Conservation (phyloP, 768 basidiomycete genomes). For the Gymnopilus dilepis region DNA sequence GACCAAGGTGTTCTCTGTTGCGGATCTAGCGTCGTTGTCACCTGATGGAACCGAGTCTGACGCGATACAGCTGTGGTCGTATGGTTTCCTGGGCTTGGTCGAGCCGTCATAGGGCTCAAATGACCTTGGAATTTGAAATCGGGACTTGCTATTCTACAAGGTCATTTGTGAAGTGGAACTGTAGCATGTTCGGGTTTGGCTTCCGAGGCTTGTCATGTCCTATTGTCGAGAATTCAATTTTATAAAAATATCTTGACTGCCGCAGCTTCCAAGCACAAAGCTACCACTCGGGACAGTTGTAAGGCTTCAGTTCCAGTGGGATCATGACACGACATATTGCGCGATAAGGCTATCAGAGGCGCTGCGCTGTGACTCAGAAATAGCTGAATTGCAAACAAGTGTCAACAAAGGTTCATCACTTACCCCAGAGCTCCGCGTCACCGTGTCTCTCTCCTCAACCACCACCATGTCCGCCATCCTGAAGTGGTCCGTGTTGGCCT, state of each 20-base stretch:
- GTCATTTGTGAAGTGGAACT: no score
- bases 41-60: conserved; percentile 49
- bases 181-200: background rate
- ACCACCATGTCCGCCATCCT: conserved; percentile 52
- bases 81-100: conserved; percentile 45
- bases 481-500: conserved; percentile 48
- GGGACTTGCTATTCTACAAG: no score
- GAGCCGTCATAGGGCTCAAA: conserved; percentile 27
- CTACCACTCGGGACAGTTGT: no score
- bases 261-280: background rate
- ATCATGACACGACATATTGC: background rate
- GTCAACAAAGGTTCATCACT: conserved; percentile 30
- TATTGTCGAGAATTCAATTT: background rate
- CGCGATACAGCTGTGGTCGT: conserved; percentile 48
- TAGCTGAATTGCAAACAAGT: conserved; percentile 34
- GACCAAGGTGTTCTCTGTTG: conserved; percentile 42
- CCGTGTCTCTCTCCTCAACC: conserved; percentile 32
- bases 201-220: background rate
- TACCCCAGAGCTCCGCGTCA: conserved; percentile 20
- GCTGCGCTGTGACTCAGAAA: conserved; percentile 19
- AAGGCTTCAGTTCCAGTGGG: background rate
- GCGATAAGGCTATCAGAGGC: conserved; percentile 15
- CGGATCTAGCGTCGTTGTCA: conserved; percentile 42
- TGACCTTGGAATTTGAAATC: background rate
- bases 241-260: background rate